Evolutionary conservation across 2,329 filamentous ascomycete species (phyloP).

Genomic region (Neonectria neomacrospora): DNA sequence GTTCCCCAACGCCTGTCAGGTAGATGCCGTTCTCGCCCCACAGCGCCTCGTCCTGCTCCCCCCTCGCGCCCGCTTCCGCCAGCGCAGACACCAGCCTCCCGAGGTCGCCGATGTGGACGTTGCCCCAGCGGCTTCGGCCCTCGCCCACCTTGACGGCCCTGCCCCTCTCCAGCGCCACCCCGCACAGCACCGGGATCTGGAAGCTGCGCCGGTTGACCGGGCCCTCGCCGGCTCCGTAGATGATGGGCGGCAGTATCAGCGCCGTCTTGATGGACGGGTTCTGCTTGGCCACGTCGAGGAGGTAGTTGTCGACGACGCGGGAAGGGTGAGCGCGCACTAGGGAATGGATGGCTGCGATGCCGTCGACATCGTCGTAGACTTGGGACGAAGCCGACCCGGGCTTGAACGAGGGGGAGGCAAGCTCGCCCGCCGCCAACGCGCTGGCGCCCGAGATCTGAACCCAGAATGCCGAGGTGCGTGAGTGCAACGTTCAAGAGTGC

Average conservation of each 20-base stretch:
- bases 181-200: conserved; percentile 53
- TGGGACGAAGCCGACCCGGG: conserved; percentile 45
- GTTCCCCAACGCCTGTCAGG: conserved; percentile 45
- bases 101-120: conserved; percentile 51
- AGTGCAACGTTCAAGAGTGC: neutral
- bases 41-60: conserved; percentile 33
- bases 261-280: conserved; percentile 48
- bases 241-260: conserved; percentile 50
- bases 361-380: conserved; percentile 52
- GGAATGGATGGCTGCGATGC: conserved; percentile 36
- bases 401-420: conserved; percentile 45
- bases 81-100: conserved; percentile 46
- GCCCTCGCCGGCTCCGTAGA: conserved; percentile 54
- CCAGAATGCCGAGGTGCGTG: conserved; percentile 33
- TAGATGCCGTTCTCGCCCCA: conserved; percentile 56
- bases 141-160: conserved; percentile 49
- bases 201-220: conserved; percentile 54
- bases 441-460: conserved; percentile 54
- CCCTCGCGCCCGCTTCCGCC: conserved; percentile 45
- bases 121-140: conserved; percentile 50
- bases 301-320: conserved; percentile 52
- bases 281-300: conserved; percentile 46
- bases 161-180: conserved; percentile 47
- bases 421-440: conserved; percentile 48
- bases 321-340: conserved; percentile 43